Evolutionary conservation across 73 alveolate species (phyloP).

Genomic region (Paramecium caudatum): DNA sequence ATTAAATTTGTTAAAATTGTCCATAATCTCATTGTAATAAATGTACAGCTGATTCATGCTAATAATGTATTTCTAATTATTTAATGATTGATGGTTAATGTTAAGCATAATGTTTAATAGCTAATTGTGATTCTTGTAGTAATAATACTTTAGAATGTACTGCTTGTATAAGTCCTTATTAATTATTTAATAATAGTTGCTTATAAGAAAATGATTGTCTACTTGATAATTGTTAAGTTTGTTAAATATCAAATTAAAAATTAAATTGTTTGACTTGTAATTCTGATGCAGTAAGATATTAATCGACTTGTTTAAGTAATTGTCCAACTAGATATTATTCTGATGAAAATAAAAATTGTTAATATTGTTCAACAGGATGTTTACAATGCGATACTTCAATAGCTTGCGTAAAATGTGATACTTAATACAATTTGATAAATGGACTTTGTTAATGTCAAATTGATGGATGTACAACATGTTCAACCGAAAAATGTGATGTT

Average conservation of each 20-base stretch:
- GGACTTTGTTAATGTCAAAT: not conserved
- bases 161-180: not conserved
- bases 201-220: not conserved
- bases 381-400: not conserved
- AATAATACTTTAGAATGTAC: not conserved
- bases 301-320: not conserved
- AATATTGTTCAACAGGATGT: conserved; percentile 9
- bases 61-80: conserved; percentile 8
- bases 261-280: conserved; percentile 5
- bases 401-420: conserved; percentile 33
- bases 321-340: conserved; percentile 58
- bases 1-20: not conserved
- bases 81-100: not conserved
- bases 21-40: not conserved
- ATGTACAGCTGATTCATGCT: not conserved
- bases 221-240: conserved; percentile 4
- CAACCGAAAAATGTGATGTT: conserved; percentile 2
- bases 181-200: conserved; percentile 5
- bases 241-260: conserved; percentile 14
- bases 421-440: not conserved
- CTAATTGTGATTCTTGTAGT: not conserved
- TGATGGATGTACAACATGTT: conserved; percentile 31
- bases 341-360: not conserved
- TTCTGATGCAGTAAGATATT: not conserved
- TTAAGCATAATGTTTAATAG: not conserved